These are phyloP conservation scores for Arctium minus DNA, from an alignment of 129 eudicot genomes.

Conservation along the genomic window DNA sequence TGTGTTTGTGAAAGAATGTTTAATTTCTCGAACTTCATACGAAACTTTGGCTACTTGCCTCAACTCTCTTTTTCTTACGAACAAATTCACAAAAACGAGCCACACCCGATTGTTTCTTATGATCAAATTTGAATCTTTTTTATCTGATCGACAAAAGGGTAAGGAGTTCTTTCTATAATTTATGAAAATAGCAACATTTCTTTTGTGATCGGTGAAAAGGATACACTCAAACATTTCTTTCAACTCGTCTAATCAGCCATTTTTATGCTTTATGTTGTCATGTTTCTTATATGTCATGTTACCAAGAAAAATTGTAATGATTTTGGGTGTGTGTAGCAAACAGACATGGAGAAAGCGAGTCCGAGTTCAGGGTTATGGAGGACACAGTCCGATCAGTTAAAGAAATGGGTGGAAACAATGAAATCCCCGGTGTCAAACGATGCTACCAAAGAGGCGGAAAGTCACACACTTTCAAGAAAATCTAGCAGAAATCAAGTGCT, in stretches of 20 bases:
- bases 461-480: constrained; percentile 52
- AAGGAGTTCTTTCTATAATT: neutral
- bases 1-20: neutral
- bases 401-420: constrained; percentile 42
- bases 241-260: neutral
- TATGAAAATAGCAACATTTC: neutral
- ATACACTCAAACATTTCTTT: neutral
- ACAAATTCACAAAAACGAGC: neutral
- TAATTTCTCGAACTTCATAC: constrained; percentile 2
- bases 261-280: neutral
- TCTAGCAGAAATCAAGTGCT: constrained; percentile 50
- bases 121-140: neutral
- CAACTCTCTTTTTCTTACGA: neutral
- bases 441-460: constrained; percentile 25
- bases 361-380: constrained; percentile 43
- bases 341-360: constrained; percentile 49
- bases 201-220: neutral
- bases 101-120: neutral
- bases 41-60: no score
- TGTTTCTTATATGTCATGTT: neutral
- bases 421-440: constrained; percentile 39
- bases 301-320: neutral
- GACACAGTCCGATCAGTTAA: constrained; percentile 79
- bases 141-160: neutral
- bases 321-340: constrained; percentile 12